These are phyloP conservation scores for Xylariaceae sp. DNA, from an alignment of 2,329 filamentous ascomycete species.

Conservation along the genomic window DNA sequence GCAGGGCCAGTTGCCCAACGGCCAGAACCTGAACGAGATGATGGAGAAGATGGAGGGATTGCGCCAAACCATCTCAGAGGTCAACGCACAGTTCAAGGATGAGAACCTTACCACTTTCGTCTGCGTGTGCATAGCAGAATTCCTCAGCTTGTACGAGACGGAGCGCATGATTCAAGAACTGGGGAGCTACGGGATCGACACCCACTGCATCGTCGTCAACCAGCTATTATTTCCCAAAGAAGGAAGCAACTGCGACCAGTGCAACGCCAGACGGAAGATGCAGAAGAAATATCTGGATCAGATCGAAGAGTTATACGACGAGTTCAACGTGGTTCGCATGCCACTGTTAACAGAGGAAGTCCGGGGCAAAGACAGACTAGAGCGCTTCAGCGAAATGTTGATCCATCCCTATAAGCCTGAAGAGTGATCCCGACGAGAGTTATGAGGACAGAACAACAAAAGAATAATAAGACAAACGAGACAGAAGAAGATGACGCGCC, in stretches of 20 bases:
- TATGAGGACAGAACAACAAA: slow-evolving; percentile 1
- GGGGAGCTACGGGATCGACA: slow-evolving; percentile 88
- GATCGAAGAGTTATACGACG: slow-evolving; percentile 96
- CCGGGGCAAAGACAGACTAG: slow-evolving; percentile 86
- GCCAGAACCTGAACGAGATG: slow-evolving; percentile 88
- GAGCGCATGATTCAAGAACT: slow-evolving; percentile 99
- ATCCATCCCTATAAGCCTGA: slow-evolving; percentile 71
- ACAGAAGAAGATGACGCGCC: too few relatives aligned
- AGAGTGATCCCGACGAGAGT: slow-evolving; percentile 22
- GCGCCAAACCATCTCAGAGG: slow-evolving; percentile 87
- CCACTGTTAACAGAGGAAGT: slow-evolving; percentile 93
- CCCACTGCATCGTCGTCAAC: slow-evolving; percentile 96
- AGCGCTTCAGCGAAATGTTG: slow-evolving; percentile 84
- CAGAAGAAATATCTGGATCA: slow-evolving; percentile 99
- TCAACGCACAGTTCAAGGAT: slow-evolving; percentile 98
- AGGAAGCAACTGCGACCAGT: slow-evolving; percentile 86
- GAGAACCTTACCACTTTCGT: slow-evolving; percentile 93
- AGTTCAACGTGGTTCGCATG: slow-evolving; percentile 99
- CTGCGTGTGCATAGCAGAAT: slow-evolving; percentile 97
- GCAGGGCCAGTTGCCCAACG: slow-evolving; percentile 71
- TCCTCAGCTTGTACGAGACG: slow-evolving; percentile 93
- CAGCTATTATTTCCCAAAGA: slow-evolving; percentile 90
- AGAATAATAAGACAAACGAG: not conserved
- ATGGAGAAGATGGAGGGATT: slow-evolving; percentile 91
- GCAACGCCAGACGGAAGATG: slow-evolving; percentile 92